A percentile compares a stretch with the other conserved stretches of the same genome.
phyloP scores from a whole-genome alignment of 2,329 filamentous ascomycete species.

The Xylariaceae sp. region DNA sequence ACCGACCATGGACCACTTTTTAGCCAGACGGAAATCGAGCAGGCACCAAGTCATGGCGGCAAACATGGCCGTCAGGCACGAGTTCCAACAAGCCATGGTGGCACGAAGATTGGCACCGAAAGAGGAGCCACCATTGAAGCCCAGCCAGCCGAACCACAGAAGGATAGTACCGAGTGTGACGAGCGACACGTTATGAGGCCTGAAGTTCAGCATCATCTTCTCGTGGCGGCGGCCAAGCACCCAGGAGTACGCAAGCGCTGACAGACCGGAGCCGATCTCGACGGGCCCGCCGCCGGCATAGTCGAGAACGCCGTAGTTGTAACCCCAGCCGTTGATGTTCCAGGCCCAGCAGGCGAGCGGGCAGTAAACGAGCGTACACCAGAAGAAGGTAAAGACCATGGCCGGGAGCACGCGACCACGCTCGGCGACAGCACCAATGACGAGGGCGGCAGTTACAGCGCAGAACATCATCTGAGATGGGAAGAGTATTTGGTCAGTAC shows the following conservation, averaged over 20 bases:
- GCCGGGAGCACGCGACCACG: slow-evolving; percentile 85
- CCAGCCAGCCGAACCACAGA: slow-evolving; percentile 98
- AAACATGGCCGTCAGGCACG: slow-evolving; percentile 87
- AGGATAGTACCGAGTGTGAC: slow-evolving; percentile 93
- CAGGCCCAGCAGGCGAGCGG: slow-evolving; percentile 94
- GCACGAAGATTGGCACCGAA: slow-evolving; percentile 93
- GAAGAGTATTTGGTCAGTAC: too few relatives aligned
- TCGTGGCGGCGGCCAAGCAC: slow-evolving; percentile 93
- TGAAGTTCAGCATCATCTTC: slow-evolving; percentile 99
- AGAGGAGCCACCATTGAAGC: slow-evolving; percentile 94
- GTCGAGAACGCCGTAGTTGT: slow-evolving; percentile 84
- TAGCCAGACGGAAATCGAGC: slow-evolving; percentile 88
- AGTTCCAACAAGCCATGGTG: slow-evolving; percentile 97
- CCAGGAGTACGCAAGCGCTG: slow-evolving; percentile 90
- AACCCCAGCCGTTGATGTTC: slow-evolving; percentile 92
- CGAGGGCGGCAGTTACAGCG: slow-evolving; percentile 82
- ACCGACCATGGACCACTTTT: slow-evolving; percentile 82
- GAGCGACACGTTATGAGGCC: slow-evolving; percentile 95
- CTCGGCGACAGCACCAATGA: slow-evolving; percentile 88
- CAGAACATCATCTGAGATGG: slow-evolving; percentile 83
- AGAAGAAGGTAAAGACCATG: slow-evolving; percentile 93
- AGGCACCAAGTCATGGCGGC: slow-evolving; percentile 89
- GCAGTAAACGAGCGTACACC: slow-evolving; percentile 97
- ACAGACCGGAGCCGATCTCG: slow-evolving; percentile 91
- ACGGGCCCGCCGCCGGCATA: slow-evolving; percentile 96